phyloP scores from a whole-genome alignment of 257 asterid genomes.

The Leonotis leonurus region DNA sequence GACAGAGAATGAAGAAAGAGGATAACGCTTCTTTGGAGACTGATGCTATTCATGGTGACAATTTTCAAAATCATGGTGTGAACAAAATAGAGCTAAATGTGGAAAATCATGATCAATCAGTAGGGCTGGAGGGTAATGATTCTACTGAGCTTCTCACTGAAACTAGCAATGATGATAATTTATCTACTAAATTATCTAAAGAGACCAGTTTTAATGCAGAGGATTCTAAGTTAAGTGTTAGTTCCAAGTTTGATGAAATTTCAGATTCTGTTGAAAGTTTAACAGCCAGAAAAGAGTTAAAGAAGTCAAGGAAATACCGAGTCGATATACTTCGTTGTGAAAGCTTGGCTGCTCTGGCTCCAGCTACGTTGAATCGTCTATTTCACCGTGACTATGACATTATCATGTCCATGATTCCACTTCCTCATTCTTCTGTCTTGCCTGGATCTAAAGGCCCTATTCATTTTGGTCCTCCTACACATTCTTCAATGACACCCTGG shows the following conservation, averaged over 20 bases:
- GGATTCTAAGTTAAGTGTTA: constrained; percentile 32
- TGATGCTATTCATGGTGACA: constrained; percentile 27
- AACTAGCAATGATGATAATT: constrained; percentile 23
- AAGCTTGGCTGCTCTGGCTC: constrained; percentile 89
- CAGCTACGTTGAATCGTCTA: constrained; percentile 89
- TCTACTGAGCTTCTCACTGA: constrained; percentile 29
- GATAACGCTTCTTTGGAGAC: constrained; percentile 31
- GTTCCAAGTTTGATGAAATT: constrained; percentile 41
- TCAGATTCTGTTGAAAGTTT: constrained; percentile 33
- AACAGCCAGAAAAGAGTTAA: constrained; percentile 40
- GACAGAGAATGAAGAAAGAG: constrained; percentile 33
- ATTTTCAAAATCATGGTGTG: constrained; percentile 24
- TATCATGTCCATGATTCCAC: constrained; percentile 93
- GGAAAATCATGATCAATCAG: constrained; percentile 26
- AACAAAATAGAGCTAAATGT: constrained; percentile 25
- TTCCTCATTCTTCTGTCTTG: constrained; percentile 89
- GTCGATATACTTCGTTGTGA: constrained; percentile 98
- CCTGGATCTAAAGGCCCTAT: constrained; percentile 97
- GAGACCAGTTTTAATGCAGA: constrained; percentile 27
- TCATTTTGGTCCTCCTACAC: constrained; percentile 98
- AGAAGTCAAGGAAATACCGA: constrained; percentile 59
- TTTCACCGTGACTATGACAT: constrained; percentile 95
- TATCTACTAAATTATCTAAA: constrained; percentile 29
- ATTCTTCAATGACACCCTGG: constrained; percentile 99
- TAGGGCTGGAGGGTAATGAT: constrained; percentile 27